These are phyloP conservation scores for Calonectria pteridis DNA, from an alignment of 2,329 filamentous ascomycete species.

Conservation along the genomic window DNA sequence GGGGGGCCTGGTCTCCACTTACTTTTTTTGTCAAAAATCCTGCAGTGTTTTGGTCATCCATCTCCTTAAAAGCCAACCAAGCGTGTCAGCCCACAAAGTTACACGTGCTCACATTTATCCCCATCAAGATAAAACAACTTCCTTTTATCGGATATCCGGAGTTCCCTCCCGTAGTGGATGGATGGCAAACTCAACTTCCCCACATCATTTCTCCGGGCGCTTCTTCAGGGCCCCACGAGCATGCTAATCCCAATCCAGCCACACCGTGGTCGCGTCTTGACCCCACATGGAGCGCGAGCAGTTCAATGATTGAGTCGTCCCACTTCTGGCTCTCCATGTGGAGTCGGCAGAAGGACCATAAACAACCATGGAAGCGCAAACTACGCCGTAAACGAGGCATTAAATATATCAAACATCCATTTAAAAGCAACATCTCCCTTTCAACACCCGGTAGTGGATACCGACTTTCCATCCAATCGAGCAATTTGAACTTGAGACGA, in stretches of 20 bases:
- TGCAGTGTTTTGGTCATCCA: too few species aligned
- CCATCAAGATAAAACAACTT: not conserved
- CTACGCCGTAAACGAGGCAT: conserved; percentile 11
- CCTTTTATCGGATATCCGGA: not conserved
- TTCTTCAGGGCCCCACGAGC: not conserved
- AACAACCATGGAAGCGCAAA: not conserved
- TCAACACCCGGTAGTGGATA: too few species aligned
- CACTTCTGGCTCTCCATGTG: not conserved
- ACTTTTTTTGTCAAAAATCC: not conserved
- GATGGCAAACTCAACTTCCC: not conserved
- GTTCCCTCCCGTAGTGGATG: not conserved
- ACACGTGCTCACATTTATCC: not conserved
- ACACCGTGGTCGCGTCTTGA: not conserved
- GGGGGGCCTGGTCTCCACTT: not conserved
- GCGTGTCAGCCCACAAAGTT: not conserved
- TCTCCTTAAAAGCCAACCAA: not conserved
- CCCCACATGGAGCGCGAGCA: not conserved
- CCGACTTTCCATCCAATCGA: not conserved
- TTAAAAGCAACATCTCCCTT: not conserved
- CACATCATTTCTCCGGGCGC: not conserved
- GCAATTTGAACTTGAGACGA: not conserved
- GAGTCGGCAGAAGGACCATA: not conserved
- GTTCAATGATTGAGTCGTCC: not conserved
- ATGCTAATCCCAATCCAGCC: not conserved
- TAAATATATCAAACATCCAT: not conserved